Evolutionary conservation across 1,139 yeast species (phyloP).

Genomic region (Diutina scorzettiae): DNA sequence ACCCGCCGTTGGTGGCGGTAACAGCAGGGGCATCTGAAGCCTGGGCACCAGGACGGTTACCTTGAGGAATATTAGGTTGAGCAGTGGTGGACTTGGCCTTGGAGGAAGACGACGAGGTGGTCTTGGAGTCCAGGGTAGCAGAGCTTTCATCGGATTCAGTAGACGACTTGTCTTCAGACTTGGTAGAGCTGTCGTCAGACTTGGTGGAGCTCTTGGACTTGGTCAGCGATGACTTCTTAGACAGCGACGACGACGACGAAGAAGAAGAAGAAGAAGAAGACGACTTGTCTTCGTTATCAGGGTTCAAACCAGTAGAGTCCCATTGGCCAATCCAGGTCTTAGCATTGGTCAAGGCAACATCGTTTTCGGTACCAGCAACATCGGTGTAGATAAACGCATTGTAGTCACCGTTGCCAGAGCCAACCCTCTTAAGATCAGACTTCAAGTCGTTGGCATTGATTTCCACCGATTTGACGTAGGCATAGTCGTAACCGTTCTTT

Average conservation of each 20-base stretch:
- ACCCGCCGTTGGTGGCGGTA: background rate
- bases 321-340: slow-evolving; percentile 44
- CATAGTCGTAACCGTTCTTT: slow-evolving; percentile 69
- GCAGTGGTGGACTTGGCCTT: background rate
- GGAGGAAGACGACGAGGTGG: background rate
- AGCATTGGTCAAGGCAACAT: slow-evolving; percentile 48
- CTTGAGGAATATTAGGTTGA: slow-evolving; percentile 1
- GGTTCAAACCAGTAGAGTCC: slow-evolving; percentile 54
- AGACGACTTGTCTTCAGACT: background rate
- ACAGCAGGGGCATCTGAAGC: background rate
- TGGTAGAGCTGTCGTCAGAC: background rate
- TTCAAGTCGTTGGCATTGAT: slow-evolving; percentile 69
- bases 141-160: background rate
- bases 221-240: background rate
- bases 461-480: slow-evolving; percentile 45
- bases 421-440: slow-evolving; percentile 18
- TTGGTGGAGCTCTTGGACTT: background rate
- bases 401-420: slow-evolving; percentile 17
- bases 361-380: slow-evolving; percentile 30
- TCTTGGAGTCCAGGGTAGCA: background rate
- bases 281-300: slow-evolving; percentile 3
- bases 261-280: background rate
- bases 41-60: slow-evolving; percentile 4
- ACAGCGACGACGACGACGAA: slow-evolving; percentile 6
- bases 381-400: slow-evolving; percentile 47